These are phyloP conservation scores for Ceratocystiopsis minuta DNA, from an alignment of 2,329 filamentous ascomycete species.

Conservation along the genomic window DNA sequence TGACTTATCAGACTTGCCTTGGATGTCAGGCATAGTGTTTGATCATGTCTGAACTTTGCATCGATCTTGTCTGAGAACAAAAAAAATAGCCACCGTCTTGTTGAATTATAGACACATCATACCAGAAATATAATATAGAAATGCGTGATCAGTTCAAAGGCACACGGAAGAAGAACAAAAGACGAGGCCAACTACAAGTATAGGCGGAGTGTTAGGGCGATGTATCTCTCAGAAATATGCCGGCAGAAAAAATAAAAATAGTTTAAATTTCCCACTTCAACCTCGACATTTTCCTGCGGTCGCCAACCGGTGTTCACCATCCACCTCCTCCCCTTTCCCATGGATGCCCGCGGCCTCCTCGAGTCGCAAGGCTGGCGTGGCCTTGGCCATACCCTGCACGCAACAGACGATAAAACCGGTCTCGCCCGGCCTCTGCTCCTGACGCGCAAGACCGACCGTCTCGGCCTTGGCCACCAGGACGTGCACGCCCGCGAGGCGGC, in stretches of 20 bases:
- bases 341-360: slow-evolving; percentile 75
- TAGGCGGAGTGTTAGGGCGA: too few relatives aligned
- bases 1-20: too few relatives aligned
- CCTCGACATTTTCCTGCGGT: background rate
- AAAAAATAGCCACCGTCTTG: too few relatives aligned
- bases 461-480: slow-evolving; percentile 64
- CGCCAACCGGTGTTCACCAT: too few relatives aligned
- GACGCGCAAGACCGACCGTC: slow-evolving; percentile 61
- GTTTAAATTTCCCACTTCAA: background rate
- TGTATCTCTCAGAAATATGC: background rate
- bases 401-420: slow-evolving; percentile 51
- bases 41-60: too few relatives aligned
- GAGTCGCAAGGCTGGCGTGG: slow-evolving; percentile 81
- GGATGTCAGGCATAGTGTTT: too few relatives aligned
- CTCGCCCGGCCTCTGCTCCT: slow-evolving; percentile 71
- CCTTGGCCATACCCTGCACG: slow-evolving; percentile 71
- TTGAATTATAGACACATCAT: too few relatives aligned
- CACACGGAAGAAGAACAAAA: too few relatives aligned
- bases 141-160: too few relatives aligned
- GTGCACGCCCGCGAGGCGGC: slow-evolving; percentile 41
- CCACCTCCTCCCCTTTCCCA: slow-evolving; percentile 17
- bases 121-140: too few relatives aligned
- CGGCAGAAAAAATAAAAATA: background rate
- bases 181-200: too few relatives aligned
- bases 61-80: too few relatives aligned